Evolutionary conservation across 2,329 filamentous ascomycete species (phyloP), one percentile per base, ranked within the genome.

Genomic region (Colletotrichum karsti): DNA sequence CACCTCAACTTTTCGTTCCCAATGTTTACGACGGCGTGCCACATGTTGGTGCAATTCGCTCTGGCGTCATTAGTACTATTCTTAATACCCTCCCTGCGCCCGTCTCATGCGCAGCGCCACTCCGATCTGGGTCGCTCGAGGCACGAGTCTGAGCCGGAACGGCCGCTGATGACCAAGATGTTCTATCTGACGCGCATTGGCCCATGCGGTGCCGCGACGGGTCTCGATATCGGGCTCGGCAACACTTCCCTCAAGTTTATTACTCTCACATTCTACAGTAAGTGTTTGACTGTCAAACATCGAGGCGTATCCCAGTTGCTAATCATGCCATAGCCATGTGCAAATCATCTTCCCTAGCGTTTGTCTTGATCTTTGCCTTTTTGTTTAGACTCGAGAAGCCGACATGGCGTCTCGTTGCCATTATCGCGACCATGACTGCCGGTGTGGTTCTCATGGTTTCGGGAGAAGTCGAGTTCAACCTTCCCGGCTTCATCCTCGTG

Each of bases 371-470:
- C 54, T 99, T 99, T 77, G 96, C 96, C 70, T 97, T 99, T 76
- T 78, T 97, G 53, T 98, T 99, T 83, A 91, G 93, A 59, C 90
- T 99, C 58, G 96, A 99, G 80, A 88, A 89, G 10, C 94, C 93
- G 0, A 98, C 95, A 0, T 90, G 92, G 85, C 93, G 92, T 73
- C 88, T 99, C 8, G 92, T 97, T 41, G 85, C 87, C 71, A 96
- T 98, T 73, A 98, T 99, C 73, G 87, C 90, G 59, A 91, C 92
- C 74, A 98, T 99, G 96, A 98, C 95, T 0, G 74, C 90, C 3
- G 96, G 96, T 68, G 95, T 99, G 8, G 87, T 99, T 69, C 97
- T 98, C 90, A 99, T 99, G 96, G 96, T 98, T 1, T 94, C 94
- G 6, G 96, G 95, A 69, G 96, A 99, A 81, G 91, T 97, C 39